Evolutionary conservation across 2,329 filamentous ascomycete genomes (phyloP).

Genomic region (Catunica adiposa): DNA sequence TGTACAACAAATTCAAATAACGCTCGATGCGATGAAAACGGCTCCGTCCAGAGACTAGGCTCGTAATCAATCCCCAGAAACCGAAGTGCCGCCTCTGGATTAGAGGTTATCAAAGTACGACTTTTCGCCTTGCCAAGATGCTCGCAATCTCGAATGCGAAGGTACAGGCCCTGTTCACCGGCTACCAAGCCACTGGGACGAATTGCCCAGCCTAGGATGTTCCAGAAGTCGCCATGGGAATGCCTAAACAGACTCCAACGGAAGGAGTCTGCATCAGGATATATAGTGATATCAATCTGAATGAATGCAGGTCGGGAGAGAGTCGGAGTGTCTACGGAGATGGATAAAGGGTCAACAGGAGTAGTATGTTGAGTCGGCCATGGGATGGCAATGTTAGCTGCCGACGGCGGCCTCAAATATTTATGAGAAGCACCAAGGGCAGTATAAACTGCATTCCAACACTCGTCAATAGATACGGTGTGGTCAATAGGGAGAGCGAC

Average conservation of each 20-base stretch:
- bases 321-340: background rate
- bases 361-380: constrained; percentile 28
- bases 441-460: background rate
- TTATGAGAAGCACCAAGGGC: background rate
- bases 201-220: constrained; percentile 45
- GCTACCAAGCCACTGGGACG: constrained; percentile 49
- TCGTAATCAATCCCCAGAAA: constrained; percentile 45
- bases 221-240: constrained; percentile 57
- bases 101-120: constrained; percentile 41
- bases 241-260: constrained; percentile 53
- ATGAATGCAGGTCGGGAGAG: constrained; percentile 21
- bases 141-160: constrained; percentile 56
- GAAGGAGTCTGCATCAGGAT: constrained; percentile 25
- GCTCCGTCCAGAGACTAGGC: constrained; percentile 30
- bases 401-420: background rate
- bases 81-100: constrained; percentile 37
- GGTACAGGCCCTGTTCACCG: constrained; percentile 44
- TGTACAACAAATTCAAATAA: constrained; percentile 7
- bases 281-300: constrained; percentile 54
- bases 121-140: constrained; percentile 35
- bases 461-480: background rate
- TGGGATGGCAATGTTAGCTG: constrained; percentile 36
- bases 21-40: constrained; percentile 31
- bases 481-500: constrained; percentile 25
- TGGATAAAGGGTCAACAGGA: background rate